Conservation (phyloP, 805 yeast genomes). For the Maudiozyma saulgeensis region DNA sequence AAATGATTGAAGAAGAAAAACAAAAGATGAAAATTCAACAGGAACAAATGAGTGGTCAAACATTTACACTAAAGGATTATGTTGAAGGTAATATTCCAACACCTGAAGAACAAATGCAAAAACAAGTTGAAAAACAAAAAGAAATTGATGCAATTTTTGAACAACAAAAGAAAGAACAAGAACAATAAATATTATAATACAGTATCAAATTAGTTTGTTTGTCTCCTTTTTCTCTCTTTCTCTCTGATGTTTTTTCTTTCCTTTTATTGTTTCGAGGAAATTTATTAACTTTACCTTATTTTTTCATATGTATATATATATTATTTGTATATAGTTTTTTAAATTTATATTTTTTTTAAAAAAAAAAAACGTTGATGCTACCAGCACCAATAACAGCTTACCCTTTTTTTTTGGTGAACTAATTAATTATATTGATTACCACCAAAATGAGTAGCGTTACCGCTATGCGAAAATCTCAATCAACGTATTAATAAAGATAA, state of each 20-base stretch:
- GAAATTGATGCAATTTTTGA: constrained; percentile 30
- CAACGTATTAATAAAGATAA: no score
- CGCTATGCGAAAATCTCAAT: no score
- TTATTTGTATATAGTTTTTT: not conserved
- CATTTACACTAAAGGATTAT: constrained; percentile 69
- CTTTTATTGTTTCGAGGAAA: no score
- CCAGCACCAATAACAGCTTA: no score
- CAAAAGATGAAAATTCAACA: constrained; percentile 52
- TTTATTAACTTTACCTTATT: no score
- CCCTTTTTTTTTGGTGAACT: no score
- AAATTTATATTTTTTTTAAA: no score
- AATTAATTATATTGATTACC: no score
- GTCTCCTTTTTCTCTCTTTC: not conserved
- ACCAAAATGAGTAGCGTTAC: no score
- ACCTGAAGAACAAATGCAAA: constrained; percentile 51
- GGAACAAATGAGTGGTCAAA: constrained; percentile 71
- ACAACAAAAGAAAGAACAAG: constrained; percentile 16
- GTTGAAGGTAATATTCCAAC: constrained; percentile 75
- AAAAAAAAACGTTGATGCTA: not conserved
- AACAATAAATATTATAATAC: not conserved
- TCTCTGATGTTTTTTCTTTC: no score
- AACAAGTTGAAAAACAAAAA: constrained; percentile 35
- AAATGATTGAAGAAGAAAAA: constrained; percentile 77
- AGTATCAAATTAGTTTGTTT: not conserved
- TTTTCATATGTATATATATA: not conserved